Percentiles rank a stretch among this genome's conserved stretches.
These are phyloP conservation scores for Luffa acutangula DNA, from an alignment of 306 rosid species.

Conservation along the genomic window DNA sequence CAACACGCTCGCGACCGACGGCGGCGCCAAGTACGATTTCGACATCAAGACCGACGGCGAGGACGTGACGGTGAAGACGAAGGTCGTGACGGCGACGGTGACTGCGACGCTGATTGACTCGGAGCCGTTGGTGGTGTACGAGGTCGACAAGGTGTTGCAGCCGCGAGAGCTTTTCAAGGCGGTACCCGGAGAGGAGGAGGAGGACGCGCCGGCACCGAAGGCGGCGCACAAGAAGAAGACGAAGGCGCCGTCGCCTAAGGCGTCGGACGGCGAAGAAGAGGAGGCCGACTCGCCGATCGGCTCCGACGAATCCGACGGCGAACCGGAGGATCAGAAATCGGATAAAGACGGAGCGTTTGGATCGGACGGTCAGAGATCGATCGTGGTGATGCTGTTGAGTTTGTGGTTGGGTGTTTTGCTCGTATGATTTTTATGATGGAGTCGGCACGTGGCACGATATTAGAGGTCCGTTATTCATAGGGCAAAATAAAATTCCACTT, in stretches of 20 bases:
- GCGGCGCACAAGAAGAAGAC: neutral
- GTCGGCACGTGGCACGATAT: neutral
- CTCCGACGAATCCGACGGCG: conserved; percentile 25
- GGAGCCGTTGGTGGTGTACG: conserved; percentile 68
- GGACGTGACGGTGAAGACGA: conserved; percentile 55
- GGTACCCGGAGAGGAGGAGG: conserved; percentile 12
- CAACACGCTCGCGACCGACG: conserved; percentile 80
- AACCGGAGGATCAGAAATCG: conserved; percentile 37
- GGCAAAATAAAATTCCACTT: conserved; percentile 4
- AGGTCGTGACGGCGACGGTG: conserved; percentile 40
- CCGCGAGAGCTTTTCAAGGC: conserved; percentile 70
- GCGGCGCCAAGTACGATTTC: conserved; percentile 69
- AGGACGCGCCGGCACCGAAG: conserved; percentile 13
- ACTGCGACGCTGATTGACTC: conserved; percentile 64
- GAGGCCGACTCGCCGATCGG: conserved; percentile 15
- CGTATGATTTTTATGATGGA: conserved; percentile 16
- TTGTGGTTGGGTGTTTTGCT: conserved; percentile 36
- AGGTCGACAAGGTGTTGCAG: conserved; percentile 57
- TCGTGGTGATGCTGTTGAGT: conserved; percentile 26
- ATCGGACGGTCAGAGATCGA: conserved; percentile 29
- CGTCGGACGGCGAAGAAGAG: conserved; percentile 5
- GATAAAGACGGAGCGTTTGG: conserved; percentile 38
- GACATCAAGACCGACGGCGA: conserved; percentile 73
- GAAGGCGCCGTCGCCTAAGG: neutral
- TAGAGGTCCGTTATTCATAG: neutral